Conservation (phyloP, 225 moss, liverwort and hornwort genomes). For the Sphagnum contortum region DNA sequence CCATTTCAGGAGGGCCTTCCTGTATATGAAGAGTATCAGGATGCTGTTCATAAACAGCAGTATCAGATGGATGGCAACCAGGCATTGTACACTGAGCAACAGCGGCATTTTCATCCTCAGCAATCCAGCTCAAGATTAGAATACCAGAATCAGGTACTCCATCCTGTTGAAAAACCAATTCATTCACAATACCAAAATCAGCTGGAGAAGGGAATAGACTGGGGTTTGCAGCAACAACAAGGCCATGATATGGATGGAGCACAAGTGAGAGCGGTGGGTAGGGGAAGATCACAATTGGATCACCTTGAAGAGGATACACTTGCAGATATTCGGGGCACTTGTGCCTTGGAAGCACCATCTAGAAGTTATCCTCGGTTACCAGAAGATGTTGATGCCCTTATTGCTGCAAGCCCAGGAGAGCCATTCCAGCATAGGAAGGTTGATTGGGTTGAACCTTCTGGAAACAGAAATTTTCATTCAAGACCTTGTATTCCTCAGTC, state of each 20-base stretch:
- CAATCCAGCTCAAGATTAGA: conserved; percentile 43
- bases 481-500: conserved; percentile 34
- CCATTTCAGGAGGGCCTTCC: conserved; percentile 65
- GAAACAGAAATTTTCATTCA: conserved; percentile 20
- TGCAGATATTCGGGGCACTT: conserved; percentile 19
- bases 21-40: conserved; percentile 35
- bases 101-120: conserved; percentile 29
- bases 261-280: conserved; percentile 12
- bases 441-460: conserved; percentile 34
- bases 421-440: conserved; percentile 30
- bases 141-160: conserved; percentile 29
- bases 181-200: conserved; percentile 38
- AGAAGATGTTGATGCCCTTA: conserved; percentile 59
- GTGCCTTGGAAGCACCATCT: conserved; percentile 34
- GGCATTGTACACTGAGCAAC: too few relatives aligned
- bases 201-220: conserved; percentile 43
- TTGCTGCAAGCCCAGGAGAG: conserved; percentile 34
- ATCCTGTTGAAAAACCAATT: conserved; percentile 33
- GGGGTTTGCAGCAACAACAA: conserved; percentile 31
- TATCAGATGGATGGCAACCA: too few relatives aligned
- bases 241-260: conserved; percentile 39
- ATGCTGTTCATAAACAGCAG: conserved; percentile 11
- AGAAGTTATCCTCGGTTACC: conserved; percentile 48
- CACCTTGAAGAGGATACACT: conserved; percentile 30
- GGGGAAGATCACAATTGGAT: conserved; percentile 23